These are phyloP conservation scores for Globomyces pollinis-pini DNA, from an alignment of 192 early-diverging fungal genomes.

Conservation along the genomic window DNA sequence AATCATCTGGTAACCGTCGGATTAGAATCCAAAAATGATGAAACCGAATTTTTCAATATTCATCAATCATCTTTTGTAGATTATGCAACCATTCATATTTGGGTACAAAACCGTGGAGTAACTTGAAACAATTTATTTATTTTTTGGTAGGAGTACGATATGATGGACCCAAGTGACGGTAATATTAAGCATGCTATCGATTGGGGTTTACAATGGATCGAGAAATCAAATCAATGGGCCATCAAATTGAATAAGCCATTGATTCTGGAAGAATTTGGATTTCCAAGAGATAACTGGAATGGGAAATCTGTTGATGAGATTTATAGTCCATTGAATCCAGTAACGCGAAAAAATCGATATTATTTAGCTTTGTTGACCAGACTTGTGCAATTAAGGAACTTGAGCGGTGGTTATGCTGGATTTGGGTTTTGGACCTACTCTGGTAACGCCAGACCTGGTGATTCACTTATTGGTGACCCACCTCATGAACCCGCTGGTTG, in stretches of 20 bases:
- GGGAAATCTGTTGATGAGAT: neutral
- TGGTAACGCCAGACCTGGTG: neutral
- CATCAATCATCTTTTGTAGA: neutral
- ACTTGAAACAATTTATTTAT: no score
- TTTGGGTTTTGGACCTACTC: conserved; percentile 1
- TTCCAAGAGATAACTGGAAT: conserved; percentile 1
- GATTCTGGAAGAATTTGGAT: conserved; percentile 10
- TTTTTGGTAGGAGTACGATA: no score
- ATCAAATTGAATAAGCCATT: neutral
- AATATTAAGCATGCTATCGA: neutral
- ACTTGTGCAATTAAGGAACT: neutral
- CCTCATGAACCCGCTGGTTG: neutral
- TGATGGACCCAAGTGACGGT: neutral
- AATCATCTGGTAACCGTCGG: neutral
- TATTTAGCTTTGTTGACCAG: neutral
- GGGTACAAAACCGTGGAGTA: neutral
- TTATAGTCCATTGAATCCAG: neutral
- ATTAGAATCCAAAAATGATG: neutral
- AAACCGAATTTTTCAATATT: neutral
- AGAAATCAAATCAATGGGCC: neutral
- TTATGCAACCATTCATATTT: neutral
- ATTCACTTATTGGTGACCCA: neutral
- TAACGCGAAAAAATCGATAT: neutral
- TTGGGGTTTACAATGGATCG: neutral
- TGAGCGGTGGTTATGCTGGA: neutral